Base-by-base conservation (phyloP, 306 rosid species). In the Rosa persica region DNA sequence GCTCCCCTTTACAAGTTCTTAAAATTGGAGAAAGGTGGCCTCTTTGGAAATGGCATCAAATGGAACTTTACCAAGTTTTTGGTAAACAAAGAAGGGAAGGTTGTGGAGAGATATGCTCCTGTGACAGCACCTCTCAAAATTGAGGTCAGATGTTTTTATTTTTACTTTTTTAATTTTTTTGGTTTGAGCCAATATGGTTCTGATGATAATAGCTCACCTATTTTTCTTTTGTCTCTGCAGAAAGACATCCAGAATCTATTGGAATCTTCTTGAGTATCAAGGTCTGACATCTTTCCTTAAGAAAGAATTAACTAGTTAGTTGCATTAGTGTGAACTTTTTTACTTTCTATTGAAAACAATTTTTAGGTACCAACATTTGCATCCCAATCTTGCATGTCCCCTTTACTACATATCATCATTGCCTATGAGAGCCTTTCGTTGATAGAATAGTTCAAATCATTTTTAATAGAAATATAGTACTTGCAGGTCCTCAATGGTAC, bases 61-160 rank as follows among this genome's bases (percentile, higher is more conserved):
- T 93, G 98, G 98, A 93, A 91, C 92, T 93, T 93, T 88, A 89
- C 98, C 22, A 93, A 93, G 89, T 91, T 93, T 89, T 81, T 93
- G 43, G 87, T 90, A 9, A 87, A 83, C 87, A 93, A 90, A 89
- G 90, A 91, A 76, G 97, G 98, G 72, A 85, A 90, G 80, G 96
- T 93, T 65, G 97, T 91, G 54, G 89, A 87, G 22, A 85, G 98
- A 91, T 93, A 89, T 86, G 97, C 97, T 80, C 98, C 96, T 13
- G 90, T 90, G 76, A 91, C 98, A 20, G 49, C 96, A 46, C 97
- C 98, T 81, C 81, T 86, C 58, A 89, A 93, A 85, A 88, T 93
- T 51, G 93, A 93, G 98, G 98, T 93, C 74, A 65, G 88, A 64
- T 11, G 51, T 55, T 76, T 74, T 8, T 57, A 17, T n/a, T 40